Evolutionary conservation across 1,284 basidiomycete genomes (phyloP), one percentile per base, ranked within the genome.

Genomic region (Papiliotrema fonsecae): DNA sequence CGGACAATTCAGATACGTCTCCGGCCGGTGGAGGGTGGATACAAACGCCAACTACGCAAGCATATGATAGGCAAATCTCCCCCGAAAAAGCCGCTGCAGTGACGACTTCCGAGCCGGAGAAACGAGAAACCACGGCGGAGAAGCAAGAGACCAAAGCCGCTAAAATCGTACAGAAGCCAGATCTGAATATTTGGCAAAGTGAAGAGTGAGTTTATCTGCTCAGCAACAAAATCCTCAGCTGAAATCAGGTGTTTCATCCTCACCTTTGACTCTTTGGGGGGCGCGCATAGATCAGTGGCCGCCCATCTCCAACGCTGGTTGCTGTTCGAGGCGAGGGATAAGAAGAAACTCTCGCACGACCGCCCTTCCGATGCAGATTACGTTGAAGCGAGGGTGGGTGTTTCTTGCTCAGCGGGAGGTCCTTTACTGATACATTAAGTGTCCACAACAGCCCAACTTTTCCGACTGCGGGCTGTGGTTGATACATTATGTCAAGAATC

Each of bases 251-350:
- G 87, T 3, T 82, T 80, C 58, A 85, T 96, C 36, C 82, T 91
- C 63, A 88, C 83, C 0, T 80, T 97, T 45, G 94, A 98, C 68
- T 97, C 92, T 1, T 79, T 98, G 25, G 84, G 85, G 0, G 75
- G 75, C 11, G 72, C 75, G 14, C 94, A 97, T 70, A 73, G 74
- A 0, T 77, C 81, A 19, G 88, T 84, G 1, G 68, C 77, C 37
- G 84, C 75, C 36, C 78, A 77, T 16, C 78, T 98, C 14, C 73
- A 73, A 24, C 63, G 75, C 22, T 98, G 94, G 69, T 80, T 97
- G 7, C 73, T 75, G 34, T 75, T 78, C 55, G 94, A 98, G 68
- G 92, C 92, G 0, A 74, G 77, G 51, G 84, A 91, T 68, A 96
- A 93, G 75, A 26, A 6, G 18, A 9, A 21, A 10, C 37, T n/a